Evolutionary conservation across 148 eudicot genomes (phyloP).

Genomic region (Silene conica): DNA sequence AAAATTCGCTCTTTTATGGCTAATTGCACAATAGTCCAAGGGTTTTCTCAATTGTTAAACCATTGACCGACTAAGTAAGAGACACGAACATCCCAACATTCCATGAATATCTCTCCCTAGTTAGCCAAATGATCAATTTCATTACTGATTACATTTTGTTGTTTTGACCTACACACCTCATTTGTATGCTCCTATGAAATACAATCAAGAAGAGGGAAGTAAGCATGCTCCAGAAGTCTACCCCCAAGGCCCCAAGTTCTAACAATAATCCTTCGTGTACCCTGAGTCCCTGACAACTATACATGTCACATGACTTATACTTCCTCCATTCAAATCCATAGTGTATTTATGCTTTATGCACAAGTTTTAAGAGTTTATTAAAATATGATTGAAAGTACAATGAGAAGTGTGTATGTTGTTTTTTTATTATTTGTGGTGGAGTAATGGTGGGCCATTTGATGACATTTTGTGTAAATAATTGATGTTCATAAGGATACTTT

Average conservation of each 20-base stretch:
- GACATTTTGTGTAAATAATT: too few relatives aligned
- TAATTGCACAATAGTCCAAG: neutral
- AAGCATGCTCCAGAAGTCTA: neutral
- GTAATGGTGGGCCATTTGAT: too few relatives aligned
- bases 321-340: too few relatives aligned
- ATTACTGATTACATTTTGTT: neutral
- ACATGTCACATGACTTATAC: neutral
- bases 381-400: too few relatives aligned
- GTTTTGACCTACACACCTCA: constrained; percentile 1
- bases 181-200: neutral
- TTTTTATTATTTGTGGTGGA: too few relatives aligned
- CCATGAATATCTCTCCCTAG: neutral
- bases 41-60: neutral
- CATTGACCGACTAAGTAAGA: neutral
- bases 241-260: neutral
- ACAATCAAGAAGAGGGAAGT: neutral
- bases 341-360: too few relatives aligned
- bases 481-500: too few relatives aligned
- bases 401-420: too few relatives aligned
- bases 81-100: neutral
- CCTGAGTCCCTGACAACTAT: neutral
- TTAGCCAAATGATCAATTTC: neutral
- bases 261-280: neutral
- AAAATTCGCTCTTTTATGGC: neutral
- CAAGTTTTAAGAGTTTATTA: too few relatives aligned